These are phyloP conservation scores for Exophiala sp. DNA, from an alignment of 2,329 filamentous ascomycete genomes.

Conservation along the genomic window DNA sequence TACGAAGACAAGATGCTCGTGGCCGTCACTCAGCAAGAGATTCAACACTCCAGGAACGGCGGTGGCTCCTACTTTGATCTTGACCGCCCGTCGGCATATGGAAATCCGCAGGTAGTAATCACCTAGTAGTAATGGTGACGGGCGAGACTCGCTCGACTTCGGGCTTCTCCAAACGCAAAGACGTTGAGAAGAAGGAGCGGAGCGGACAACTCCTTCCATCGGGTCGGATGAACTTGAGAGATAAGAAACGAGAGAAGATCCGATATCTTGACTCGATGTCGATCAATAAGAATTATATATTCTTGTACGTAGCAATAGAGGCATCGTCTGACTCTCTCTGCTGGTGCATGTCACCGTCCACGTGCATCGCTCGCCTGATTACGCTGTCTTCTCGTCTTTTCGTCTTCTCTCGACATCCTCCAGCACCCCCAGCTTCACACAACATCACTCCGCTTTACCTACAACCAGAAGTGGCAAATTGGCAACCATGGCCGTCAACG, in stretches of 20 bases:
- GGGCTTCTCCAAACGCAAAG: constrained; percentile 3
- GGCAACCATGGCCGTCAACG: constrained; percentile 18
- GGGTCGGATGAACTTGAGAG: too few species aligned
- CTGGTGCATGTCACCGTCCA: not conserved
- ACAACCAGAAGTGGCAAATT: not conserved
- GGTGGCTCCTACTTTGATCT: too few species aligned
- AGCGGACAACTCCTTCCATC: constrained; percentile 10
- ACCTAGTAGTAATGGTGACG: too few species aligned
- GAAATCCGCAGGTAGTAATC: too few species aligned
- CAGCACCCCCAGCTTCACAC: not conserved
- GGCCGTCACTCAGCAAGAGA: not conserved
- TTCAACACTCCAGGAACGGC: too few species aligned
- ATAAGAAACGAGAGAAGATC: too few species aligned
- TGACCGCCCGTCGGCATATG: too few species aligned
- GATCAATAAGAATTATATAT: too few species aligned
- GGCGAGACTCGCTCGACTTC: not conserved
- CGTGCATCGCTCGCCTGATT: not conserved
- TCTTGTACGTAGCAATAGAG: too few species aligned
- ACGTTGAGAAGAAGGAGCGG: not conserved
- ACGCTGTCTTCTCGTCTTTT: not conserved
- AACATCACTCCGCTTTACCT: not conserved
- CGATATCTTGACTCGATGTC: too few species aligned
- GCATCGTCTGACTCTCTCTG: not conserved
- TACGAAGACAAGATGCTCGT: not conserved
- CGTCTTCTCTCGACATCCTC: not conserved